Evolutionary conservation across 2,329 filamentous ascomycete species (phyloP).

Genomic region (Aspergillus cejpii): DNA sequence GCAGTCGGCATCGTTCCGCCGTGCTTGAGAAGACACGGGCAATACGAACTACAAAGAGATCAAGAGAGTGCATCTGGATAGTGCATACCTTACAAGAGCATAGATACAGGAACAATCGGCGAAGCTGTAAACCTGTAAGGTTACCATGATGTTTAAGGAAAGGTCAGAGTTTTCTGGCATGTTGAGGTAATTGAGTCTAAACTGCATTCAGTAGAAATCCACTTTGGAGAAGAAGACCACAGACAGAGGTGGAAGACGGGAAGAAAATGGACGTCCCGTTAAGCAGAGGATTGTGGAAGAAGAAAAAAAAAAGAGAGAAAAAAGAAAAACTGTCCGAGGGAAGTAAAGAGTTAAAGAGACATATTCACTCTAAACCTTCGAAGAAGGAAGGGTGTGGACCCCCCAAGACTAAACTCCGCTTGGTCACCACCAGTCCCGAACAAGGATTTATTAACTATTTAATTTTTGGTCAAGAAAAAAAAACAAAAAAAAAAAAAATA

Average conservation of each 20-base stretch:
- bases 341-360: neutral
- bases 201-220: constrained; percentile 7
- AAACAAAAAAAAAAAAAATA: constrained; percentile 10
- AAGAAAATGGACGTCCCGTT: constrained; percentile 16
- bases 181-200: constrained; percentile 12
- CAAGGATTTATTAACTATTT: neutral
- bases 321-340: neutral
- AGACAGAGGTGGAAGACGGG: constrained; percentile 7
- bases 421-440: neutral
- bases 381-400: neutral
- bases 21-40: neutral
- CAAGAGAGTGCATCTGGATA: no score
- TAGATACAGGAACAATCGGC: no score
- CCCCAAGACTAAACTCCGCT: neutral
- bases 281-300: constrained; percentile 15
- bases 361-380: neutral
- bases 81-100: neutral
- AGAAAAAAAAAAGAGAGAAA: constrained; percentile 8
- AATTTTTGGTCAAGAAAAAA: constrained; percentile 1
- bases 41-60: neutral
- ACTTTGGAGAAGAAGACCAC: constrained; percentile 12
- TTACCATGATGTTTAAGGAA: constrained; percentile 12
- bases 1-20: neutral
- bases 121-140: no score
- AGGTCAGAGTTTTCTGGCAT: constrained; percentile 16